Conservation (phyloP, 441 rosid genomes). For the Erodium moschatum region DNA sequence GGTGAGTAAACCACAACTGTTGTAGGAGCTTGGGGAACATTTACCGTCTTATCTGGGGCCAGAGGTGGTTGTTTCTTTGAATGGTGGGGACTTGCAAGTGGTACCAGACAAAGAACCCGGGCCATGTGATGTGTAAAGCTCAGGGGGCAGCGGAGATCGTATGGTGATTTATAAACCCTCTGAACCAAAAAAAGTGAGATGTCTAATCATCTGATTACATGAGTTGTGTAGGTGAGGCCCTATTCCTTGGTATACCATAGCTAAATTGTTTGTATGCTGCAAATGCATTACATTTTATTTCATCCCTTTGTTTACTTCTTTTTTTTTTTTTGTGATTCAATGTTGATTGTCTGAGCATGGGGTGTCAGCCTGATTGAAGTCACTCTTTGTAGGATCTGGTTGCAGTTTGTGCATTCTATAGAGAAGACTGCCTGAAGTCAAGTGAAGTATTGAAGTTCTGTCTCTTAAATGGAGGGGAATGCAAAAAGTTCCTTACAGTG, state of each 20-base stretch:
- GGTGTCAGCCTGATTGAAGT: neutral
- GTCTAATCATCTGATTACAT: slow-evolving; percentile 16
- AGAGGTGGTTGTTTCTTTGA: slow-evolving; percentile 8
- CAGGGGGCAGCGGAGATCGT: slow-evolving; percentile 4
- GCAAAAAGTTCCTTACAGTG: slow-evolving; percentile 51
- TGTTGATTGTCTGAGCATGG: neutral
- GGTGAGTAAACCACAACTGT: slow-evolving; percentile 7
- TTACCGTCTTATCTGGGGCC: slow-evolving; percentile 5
- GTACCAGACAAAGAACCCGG: neutral
- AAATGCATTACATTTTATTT: neutral
- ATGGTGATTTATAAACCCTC: slow-evolving; percentile 4
- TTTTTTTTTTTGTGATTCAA: neutral
- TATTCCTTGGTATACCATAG: slow-evolving; percentile 12
- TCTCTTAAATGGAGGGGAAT: slow-evolving; percentile 71
- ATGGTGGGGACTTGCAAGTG: slow-evolving; percentile 3
- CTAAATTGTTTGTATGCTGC: slow-evolving; percentile 13
- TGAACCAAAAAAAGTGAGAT: slow-evolving; percentile 19
- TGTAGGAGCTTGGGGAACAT: slow-evolving; percentile 20
- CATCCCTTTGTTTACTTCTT: neutral
- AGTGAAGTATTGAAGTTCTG: slow-evolving; percentile 26
- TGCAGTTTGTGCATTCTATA: slow-evolving; percentile 20
- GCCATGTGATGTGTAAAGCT: slow-evolving; percentile 6
- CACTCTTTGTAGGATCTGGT: slow-evolving; percentile 34
- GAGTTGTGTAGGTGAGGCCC: slow-evolving; percentile 24
- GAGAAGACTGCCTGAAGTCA: slow-evolving; percentile 12